Percentiles rank a stretch among this genome's conserved stretches.
Evolutionary conservation across 2,329 filamentous ascomycete species (phyloP).

Genomic region (Aureobasidium sp.): DNA sequence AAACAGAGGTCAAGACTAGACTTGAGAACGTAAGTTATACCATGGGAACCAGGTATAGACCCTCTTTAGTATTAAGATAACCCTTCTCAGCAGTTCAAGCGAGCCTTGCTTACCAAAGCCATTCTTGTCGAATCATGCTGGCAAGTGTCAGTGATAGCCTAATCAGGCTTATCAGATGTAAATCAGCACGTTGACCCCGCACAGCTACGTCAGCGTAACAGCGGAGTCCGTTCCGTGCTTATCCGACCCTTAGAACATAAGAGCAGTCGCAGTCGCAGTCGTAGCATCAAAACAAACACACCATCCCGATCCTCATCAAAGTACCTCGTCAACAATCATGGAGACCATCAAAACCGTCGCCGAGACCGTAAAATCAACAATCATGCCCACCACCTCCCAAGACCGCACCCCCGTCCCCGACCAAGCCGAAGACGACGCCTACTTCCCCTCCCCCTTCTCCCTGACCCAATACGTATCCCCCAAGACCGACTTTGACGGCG

Average conservation of each 20-base stretch:
- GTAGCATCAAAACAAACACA: neutral
- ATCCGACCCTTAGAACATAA: neutral
- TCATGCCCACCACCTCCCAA: neutral
- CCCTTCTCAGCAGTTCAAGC: too few relatives aligned
- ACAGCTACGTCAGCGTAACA: neutral
- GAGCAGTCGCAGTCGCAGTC: neutral
- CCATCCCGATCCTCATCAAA: neutral
- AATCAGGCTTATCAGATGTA: neutral
- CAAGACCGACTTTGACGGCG: constrained; percentile 1
- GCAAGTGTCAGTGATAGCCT: neutral
- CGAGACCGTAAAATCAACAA: neutral
- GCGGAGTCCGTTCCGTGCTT: neutral
- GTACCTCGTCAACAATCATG: neutral
- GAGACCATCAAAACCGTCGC: neutral
- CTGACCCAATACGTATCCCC: neutral
- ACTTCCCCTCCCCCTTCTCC: neutral
- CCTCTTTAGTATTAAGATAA: too few relatives aligned
- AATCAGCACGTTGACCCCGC: neutral
- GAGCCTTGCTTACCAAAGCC: neutral
- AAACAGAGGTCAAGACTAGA: too few relatives aligned
- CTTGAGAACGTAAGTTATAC: too few relatives aligned
- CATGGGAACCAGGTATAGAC: too few relatives aligned
- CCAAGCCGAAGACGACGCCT: constrained; percentile 2
- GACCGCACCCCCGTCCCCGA: constrained; percentile 1
- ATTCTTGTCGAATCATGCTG: neutral